Conservation (phyloP, 768 basidiomycete genomes). For the Xerocomus potaroensis region DNA sequence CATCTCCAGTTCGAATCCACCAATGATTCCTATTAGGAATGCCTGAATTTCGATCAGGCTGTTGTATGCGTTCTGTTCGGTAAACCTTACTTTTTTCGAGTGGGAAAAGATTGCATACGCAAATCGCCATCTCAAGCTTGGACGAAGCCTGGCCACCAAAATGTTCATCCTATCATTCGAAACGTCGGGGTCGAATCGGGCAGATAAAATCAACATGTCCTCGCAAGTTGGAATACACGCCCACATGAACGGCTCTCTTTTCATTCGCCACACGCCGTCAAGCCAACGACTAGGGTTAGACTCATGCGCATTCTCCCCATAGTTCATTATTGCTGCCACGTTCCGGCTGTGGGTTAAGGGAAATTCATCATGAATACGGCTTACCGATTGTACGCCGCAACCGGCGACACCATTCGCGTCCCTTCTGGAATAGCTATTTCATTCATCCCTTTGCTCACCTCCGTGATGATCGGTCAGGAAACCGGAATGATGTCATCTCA, state of each 20-base stretch:
- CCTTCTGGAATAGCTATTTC: constrained; percentile 16
- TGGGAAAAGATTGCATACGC: constrained; percentile 16
- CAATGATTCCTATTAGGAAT: constrained; percentile 51
- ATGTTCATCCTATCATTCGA: constrained; percentile 28
- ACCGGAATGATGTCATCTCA: constrained; percentile 41
- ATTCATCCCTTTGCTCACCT: constrained; percentile 35
- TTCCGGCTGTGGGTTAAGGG: background rate
- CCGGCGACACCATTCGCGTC: background rate
- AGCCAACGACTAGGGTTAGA: constrained; percentile 31
- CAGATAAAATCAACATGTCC: background rate
- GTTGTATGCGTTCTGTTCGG: background rate
- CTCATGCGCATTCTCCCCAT: constrained; percentile 30
- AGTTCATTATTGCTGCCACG: constrained; percentile 12
- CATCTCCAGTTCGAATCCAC: constrained; percentile 47
- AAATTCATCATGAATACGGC: too few species aligned
- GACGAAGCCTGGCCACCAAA: constrained; percentile 16
- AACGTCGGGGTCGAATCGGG: background rate
- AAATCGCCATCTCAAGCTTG: constrained; percentile 31
- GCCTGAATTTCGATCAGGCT: constrained; percentile 51
- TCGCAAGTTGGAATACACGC: constrained; percentile 29
- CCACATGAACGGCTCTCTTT: constrained; percentile 19
- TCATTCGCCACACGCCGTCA: constrained; percentile 12
- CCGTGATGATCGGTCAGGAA: background rate
- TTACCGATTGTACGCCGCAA: background rate
- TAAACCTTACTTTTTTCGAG: background rate